Conservation (phyloP, 169 alveolate species). For the Cyclospora cayetanensis region DNA sequence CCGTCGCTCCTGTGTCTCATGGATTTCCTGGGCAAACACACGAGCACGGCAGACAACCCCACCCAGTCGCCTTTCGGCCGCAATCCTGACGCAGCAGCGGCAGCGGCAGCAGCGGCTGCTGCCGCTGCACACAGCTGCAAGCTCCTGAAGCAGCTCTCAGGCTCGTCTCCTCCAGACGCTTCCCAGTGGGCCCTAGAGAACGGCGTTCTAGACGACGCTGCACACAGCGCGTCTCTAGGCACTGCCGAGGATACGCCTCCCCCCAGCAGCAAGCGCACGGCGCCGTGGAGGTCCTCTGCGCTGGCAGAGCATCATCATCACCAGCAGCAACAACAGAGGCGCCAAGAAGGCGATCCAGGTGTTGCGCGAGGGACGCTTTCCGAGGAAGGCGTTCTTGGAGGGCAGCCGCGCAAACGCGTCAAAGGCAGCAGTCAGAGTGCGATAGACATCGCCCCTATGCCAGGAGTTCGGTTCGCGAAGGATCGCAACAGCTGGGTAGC, state of each 20-base stretch:
- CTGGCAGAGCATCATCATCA: not conserved
- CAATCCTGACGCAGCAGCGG: not conserved
- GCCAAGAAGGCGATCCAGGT: not conserved
- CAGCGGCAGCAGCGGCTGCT: too few species aligned
- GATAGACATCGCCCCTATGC: constrained; percentile 55
- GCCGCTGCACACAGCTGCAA: not conserved
- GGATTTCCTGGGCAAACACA: not conserved
- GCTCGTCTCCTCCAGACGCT: not conserved
- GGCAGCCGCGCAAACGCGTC: not conserved
- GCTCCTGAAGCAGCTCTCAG: not conserved
- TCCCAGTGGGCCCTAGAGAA: not conserved
- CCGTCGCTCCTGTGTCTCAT: not conserved
- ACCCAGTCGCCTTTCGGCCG: not conserved
- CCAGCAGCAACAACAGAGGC: not conserved
- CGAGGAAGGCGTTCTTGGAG: not conserved
- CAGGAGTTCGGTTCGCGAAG: constrained; percentile 68
- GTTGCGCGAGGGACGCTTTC: not conserved
- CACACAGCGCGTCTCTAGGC: not conserved
- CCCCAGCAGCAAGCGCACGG: not conserved
- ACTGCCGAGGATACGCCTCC: not conserved
- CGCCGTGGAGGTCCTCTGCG: not conserved
- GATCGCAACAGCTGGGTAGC: constrained; percentile 72
- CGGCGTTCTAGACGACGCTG: not conserved
- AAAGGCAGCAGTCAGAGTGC: not conserved
- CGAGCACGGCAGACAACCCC: not conserved